Evolutionary conservation across 441 rosid genomes (phyloP), one percentile per base, ranked within the genome.

Genomic region (Pelargonium australe): DNA sequence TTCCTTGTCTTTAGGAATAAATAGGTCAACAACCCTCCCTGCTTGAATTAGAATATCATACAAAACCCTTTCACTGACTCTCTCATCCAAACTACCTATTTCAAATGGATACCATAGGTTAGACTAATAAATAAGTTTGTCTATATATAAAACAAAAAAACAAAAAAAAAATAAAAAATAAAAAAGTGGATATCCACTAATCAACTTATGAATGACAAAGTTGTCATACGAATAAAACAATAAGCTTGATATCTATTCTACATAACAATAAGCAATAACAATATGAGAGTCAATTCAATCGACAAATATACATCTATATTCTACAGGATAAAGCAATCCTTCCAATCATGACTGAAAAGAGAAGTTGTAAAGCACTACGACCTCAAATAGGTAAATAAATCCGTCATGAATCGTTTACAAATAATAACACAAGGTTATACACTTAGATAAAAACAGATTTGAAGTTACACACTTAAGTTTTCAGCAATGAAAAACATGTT

Each of bases 11-110:
- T 88, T 85, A 65, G 96, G 99, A 40, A 91, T 83, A 77, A 89
- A 75, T 69, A 94, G 78, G 68, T 91, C 95, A 19, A 87, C 82
- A 0, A 91, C 90, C 51, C 85, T 78, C 62, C 99, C 96, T 2
- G 97, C 96, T 84, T 94, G 94, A 19, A 94, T 91, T 19, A 86
- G 75, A 37, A 94, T 94, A 76, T 94, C 96, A 51, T 88, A 91
- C 72, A 94, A 72, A 58, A 88, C 94, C 75, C 96, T 86, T 19
- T 94, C 95, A 70, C 88, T 88, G 28, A 94, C 97, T 75, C 81
- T 81, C 75, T 91, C 98, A 43, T 91, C 97, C 78, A 93, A 71
- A 83, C 89, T 88, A 69, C 98, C 97, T 87, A 73, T 63, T 23
- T 34, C 70, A 62, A 41, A 10, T 55, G 37, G 25, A 53, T 7